These are phyloP conservation scores for Entamoeba dispar DNA, from an alignment of 208 protist species.

Conservation along the genomic window DNA sequence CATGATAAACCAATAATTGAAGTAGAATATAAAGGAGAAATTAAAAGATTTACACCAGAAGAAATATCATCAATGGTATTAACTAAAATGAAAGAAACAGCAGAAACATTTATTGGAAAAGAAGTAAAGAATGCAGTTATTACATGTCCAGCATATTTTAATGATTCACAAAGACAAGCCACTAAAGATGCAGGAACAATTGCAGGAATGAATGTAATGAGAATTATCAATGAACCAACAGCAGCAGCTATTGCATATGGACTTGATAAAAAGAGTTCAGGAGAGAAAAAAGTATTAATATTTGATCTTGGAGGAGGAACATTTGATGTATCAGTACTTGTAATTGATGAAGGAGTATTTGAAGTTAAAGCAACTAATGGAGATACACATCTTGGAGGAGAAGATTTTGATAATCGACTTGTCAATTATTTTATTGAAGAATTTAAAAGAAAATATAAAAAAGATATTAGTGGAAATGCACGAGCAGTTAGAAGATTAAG, in stretches of 20 bases:
- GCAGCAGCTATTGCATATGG: slow-evolving; percentile 90
- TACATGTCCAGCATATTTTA: slow-evolving; percentile 75
- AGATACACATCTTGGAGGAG: slow-evolving; percentile 3
- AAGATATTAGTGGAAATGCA: background rate
- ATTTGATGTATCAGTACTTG: slow-evolving; percentile 89
- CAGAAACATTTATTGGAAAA: slow-evolving; percentile 29
- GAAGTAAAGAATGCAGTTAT: slow-evolving; percentile 18
- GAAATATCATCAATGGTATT: slow-evolving; percentile 30
- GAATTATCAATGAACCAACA: slow-evolving; percentile 99
- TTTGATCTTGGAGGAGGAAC: slow-evolving; percentile 85
- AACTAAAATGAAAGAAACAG: slow-evolving; percentile 28
- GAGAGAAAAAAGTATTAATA: slow-evolving; percentile 48
- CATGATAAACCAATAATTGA: slow-evolving; percentile 40
- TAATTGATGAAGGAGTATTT: slow-evolving; percentile 62
- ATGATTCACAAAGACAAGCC: slow-evolving; percentile 65
- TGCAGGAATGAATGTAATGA: slow-evolving; percentile 70
- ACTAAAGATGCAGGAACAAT: slow-evolving; percentile 68
- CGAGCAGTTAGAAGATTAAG: background rate
- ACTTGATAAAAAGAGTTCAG: slow-evolving; percentile 62
- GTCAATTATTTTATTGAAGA: slow-evolving; percentile 79
- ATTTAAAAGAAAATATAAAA: slow-evolving; percentile 5
- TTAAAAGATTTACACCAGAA: slow-evolving; percentile 16
- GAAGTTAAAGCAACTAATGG: background rate
- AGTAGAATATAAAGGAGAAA: slow-evolving; percentile 14
- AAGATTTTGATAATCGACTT: slow-evolving; percentile 33